These are phyloP conservation scores for Penicillium concentricum DNA, from an alignment of 2,329 filamentous ascomycete genomes.

Conservation along the genomic window DNA sequence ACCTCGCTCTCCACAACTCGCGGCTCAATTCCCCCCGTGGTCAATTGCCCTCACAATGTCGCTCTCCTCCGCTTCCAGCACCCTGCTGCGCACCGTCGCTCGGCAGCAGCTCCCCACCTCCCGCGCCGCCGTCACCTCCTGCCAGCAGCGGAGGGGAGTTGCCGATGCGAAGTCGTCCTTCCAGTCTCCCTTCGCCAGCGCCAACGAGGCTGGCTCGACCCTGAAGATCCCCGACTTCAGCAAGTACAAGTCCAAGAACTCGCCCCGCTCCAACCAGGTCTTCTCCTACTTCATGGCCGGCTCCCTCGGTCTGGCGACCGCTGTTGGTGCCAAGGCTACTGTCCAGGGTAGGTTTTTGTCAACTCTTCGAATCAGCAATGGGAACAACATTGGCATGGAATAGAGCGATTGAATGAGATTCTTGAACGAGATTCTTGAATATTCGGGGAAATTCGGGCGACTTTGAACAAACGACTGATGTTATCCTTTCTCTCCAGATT, in stretches of 20 bases:
- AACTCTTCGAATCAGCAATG: conserved; percentile 5
- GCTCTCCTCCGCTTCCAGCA: conserved; percentile 66
- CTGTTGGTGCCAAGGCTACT: conserved; percentile 94
- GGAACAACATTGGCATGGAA: not conserved
- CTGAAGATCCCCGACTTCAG: conserved; percentile 84
- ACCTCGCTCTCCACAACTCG: conserved; percentile 35
- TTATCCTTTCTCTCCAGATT: conserved; percentile 63
- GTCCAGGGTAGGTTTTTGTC: conserved; percentile 75
- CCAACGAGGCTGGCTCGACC: conserved; percentile 48
- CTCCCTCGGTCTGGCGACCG: conserved; percentile 85
- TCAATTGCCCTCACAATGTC: conserved; percentile 38
- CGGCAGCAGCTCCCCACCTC: conserved; percentile 47
- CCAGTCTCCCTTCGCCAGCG: conserved; percentile 57
- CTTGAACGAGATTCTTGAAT: conserved; percentile 3
- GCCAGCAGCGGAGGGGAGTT: conserved; percentile 44
- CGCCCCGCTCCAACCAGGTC: conserved; percentile 73
- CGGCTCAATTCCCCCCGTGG: conserved; percentile 34
- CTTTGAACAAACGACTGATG: conserved; percentile 22
- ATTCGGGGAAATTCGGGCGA: not conserved
- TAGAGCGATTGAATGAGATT: not conserved
- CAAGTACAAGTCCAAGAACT: conserved; percentile 74
- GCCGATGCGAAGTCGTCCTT: conserved; percentile 45
- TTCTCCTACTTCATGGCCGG: conserved; percentile 99
- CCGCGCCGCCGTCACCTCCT: conserved; percentile 42
- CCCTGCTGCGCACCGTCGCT: conserved; percentile 62